Base-by-base conservation (phyloP, 495 filamentous ascomycete species). In the Aspergillus campestris region DNA sequence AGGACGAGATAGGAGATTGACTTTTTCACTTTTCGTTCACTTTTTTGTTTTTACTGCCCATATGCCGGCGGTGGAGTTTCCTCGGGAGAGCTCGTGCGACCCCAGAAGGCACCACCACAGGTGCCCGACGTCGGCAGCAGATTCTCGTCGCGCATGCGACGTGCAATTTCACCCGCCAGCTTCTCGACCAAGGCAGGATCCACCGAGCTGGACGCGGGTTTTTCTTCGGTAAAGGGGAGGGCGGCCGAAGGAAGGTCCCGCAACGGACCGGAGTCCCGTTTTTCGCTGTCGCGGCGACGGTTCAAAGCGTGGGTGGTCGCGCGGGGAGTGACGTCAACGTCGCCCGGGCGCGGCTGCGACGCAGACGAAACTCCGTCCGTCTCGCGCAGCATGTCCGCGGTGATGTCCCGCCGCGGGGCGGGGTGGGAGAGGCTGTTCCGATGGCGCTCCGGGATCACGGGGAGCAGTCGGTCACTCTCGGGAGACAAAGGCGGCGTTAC, bases 171-270 rank as follows among this genome's bases (percentile, higher is more conserved):
- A 37, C 79, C 78, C 6, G 91, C 90, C 65, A 98, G 85, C 67
- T 89, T 89, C 70, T 84, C 83, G 52, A 96, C 82, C 78, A 90
- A 89, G 0, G 86, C 84, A 59, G 89, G 84, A 51, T 94, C 86
- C 29, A 94, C 67, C 12, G 88, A 80, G 12, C 80, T 77, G 11
- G 69, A 67, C 24, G 60, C 49, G 14, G 64, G 13, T 10, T 57
- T 59, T 7, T 62, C 61, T 9, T 62, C 52, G 28, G 49, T 58
- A 31, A 70, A 69, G 14, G 65, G 60, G 36, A 73, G 62, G 24
- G 56, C 42, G 6, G 58, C 54, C n/a, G 66, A 63, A n/a, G 63
- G 67, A 14, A 67, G 52, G 31, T 44, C 60, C 50, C 41, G 58
- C 33, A 59, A 57, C 9, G 56, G 47, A 7, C 59, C 61, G 37